Evolutionary conservation across 208 protist species (phyloP).

Genomic region (Phytomonas sp.): DNA sequence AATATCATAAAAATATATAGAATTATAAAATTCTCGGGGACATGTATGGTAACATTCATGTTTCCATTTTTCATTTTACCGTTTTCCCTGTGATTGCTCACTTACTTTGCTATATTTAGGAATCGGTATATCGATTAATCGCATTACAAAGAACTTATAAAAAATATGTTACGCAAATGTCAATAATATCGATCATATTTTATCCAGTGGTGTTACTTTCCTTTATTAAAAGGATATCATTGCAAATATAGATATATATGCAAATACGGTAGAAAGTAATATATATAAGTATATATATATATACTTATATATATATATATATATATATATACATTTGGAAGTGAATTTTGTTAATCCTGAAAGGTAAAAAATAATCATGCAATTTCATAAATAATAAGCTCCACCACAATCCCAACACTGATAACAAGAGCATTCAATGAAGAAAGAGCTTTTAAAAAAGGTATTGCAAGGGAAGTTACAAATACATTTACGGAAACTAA

Average conservation of each 20-base stretch:
- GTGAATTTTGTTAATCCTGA: neutral
- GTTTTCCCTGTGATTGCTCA: neutral
- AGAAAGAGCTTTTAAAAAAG: slow-evolving; percentile 74
- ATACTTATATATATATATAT: neutral
- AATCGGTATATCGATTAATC: neutral
- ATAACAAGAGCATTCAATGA: slow-evolving; percentile 77
- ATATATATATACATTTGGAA: slow-evolving; percentile 7
- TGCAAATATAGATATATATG: slow-evolving; percentile 6
- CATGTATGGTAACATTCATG: neutral
- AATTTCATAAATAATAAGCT: slow-evolving; percentile 78
- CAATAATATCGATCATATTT: neutral
- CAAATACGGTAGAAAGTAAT: neutral
- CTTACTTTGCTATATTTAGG: neutral
- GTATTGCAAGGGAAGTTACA: slow-evolving; percentile 62
- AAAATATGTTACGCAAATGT: neutral
- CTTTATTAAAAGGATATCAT: neutral
- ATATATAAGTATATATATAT: slow-evolving; percentile 5
- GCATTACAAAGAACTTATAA: neutral
- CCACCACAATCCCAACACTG: slow-evolving; percentile 69
- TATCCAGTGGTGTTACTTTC: neutral
- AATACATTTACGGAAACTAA: slow-evolving; percentile 67
- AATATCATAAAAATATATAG: neutral
- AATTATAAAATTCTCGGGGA: neutral
- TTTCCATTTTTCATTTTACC: neutral
- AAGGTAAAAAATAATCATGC: slow-evolving; percentile 15